Conservation (phyloP, 176 grass and related monocot genomes). For the Avena sativa region DNA sequence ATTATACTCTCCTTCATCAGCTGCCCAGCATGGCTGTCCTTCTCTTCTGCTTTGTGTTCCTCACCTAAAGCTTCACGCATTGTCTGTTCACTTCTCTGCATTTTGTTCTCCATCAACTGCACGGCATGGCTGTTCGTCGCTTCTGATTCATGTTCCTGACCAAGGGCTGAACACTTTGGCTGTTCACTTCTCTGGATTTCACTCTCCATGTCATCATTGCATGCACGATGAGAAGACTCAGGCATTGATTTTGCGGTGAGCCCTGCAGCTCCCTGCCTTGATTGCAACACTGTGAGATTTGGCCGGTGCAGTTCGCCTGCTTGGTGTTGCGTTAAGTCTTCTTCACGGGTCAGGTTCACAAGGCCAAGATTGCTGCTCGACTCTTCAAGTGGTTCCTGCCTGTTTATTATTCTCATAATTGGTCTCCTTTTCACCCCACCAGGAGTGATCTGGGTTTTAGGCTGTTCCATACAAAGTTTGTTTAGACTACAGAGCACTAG, state of each 20-base stretch:
- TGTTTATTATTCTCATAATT: neutral
- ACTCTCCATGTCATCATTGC: neutral
- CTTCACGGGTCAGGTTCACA: neutral
- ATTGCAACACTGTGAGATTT: neutral
- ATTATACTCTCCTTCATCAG: neutral
- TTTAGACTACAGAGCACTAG: neutral
- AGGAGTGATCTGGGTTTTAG: neutral
- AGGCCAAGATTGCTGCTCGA: neutral
- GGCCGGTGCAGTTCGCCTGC: neutral
- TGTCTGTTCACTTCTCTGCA: neutral
- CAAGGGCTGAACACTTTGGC: neutral
- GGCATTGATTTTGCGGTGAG: neutral
- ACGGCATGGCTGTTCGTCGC: neutral
- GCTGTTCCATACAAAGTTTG: slow-evolving; percentile 30
- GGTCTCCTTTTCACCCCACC: slow-evolving; percentile 17
- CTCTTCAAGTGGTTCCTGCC: neutral
- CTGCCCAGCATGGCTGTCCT: neutral
- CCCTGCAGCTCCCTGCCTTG: neutral
- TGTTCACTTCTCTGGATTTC: neutral
- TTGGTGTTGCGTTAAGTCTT: neutral
- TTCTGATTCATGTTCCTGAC: neutral
- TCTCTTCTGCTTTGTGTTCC: neutral
- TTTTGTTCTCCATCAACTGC: neutral
- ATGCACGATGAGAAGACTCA: neutral
- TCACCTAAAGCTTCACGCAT: neutral